phyloP scores from a whole-genome alignment of 345 rosid genomes.

The Murraya koenigii region DNA sequence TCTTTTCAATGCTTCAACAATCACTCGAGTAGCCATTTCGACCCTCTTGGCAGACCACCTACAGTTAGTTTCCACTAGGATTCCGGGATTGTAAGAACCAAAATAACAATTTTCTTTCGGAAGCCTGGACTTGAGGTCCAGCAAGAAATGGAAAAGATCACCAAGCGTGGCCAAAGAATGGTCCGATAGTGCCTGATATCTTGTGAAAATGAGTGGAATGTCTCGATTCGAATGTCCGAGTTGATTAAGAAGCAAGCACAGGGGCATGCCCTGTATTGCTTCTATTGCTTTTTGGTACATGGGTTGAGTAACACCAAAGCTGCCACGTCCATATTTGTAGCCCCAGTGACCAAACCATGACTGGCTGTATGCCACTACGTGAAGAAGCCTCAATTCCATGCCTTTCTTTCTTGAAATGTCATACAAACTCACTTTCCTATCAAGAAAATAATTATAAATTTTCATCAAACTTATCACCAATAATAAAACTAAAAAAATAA shows the following conservation, averaged over 20 bases:
- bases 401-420: slow-evolving; percentile 68
- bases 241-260: slow-evolving; percentile 51
- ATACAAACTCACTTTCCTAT: slow-evolving; percentile 78
- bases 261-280: slow-evolving; percentile 59
- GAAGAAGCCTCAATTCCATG: slow-evolving; percentile 75
- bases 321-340: slow-evolving; percentile 70
- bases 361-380: slow-evolving; percentile 65
- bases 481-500: no score
- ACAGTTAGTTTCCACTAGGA: slow-evolving; percentile 47
- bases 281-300: slow-evolving; percentile 72
- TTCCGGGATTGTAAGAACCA: slow-evolving; percentile 33
- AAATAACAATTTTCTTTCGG: slow-evolving; percentile 43
- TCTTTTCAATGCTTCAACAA: slow-evolving; percentile 67
- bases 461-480: not conserved
- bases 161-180: slow-evolving; percentile 54
- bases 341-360: slow-evolving; percentile 94
- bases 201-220: slow-evolving; percentile 53
- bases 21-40: slow-evolving; percentile 81
- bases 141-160: slow-evolving; percentile 72
- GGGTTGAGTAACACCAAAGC: slow-evolving; percentile 64
- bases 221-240: slow-evolving; percentile 41
- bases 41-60: slow-evolving; percentile 89
- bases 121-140: slow-evolving; percentile 54
- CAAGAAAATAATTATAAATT: not conserved
- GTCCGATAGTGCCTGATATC: slow-evolving; percentile 69